Evolutionary conservation across 2,329 filamentous ascomycete genomes (phyloP).

Genomic region (Moelleriella libera): DNA sequence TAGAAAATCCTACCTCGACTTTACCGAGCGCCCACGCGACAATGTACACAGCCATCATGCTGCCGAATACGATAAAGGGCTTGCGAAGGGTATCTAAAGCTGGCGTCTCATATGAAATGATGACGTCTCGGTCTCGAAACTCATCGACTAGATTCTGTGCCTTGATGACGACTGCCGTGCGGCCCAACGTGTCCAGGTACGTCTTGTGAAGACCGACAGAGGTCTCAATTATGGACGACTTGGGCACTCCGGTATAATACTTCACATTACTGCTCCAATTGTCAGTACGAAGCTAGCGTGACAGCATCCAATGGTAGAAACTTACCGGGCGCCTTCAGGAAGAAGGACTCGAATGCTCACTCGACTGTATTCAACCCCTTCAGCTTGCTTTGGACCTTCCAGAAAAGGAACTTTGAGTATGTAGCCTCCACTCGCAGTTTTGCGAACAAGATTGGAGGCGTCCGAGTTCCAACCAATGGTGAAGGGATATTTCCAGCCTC

Average conservation of each 20-base stretch:
- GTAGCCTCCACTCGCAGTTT: slow-evolving; percentile 52
- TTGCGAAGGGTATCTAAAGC: slow-evolving; percentile 65
- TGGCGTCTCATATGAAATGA: slow-evolving; percentile 82
- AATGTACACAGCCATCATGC: slow-evolving; percentile 59
- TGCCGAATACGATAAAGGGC: slow-evolving; percentile 67
- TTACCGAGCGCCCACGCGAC: slow-evolving; percentile 62
- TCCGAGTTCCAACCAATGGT: slow-evolving; percentile 92
- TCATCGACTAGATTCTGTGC: slow-evolving; percentile 86
- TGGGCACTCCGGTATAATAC: slow-evolving; percentile 60
- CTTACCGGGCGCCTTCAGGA: slow-evolving; percentile 79
- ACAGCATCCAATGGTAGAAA: slow-evolving; percentile 7
- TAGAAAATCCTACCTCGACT: slow-evolving; percentile 65
- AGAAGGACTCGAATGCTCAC: slow-evolving; percentile 71
- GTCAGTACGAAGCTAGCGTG: slow-evolving; percentile 10
- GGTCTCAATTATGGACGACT: slow-evolving; percentile 43
- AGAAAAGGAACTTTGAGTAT: slow-evolving; percentile 85
- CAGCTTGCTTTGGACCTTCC: slow-evolving; percentile 74
- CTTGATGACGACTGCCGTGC: slow-evolving; percentile 67
- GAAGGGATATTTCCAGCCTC: slow-evolving; percentile 97
- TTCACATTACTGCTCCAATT: slow-evolving; percentile 56
- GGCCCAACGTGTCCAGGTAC: slow-evolving; percentile 86
- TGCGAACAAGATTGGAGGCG: slow-evolving; percentile 61
- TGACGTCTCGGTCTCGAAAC: slow-evolving; percentile 64
- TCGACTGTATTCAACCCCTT: slow-evolving; percentile 76
- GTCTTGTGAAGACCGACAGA: slow-evolving; percentile 58